These are phyloP conservation scores for Fusarium albosuccineum DNA, from an alignment of 2,329 filamentous ascomycete species.

Conservation along the genomic window DNA sequence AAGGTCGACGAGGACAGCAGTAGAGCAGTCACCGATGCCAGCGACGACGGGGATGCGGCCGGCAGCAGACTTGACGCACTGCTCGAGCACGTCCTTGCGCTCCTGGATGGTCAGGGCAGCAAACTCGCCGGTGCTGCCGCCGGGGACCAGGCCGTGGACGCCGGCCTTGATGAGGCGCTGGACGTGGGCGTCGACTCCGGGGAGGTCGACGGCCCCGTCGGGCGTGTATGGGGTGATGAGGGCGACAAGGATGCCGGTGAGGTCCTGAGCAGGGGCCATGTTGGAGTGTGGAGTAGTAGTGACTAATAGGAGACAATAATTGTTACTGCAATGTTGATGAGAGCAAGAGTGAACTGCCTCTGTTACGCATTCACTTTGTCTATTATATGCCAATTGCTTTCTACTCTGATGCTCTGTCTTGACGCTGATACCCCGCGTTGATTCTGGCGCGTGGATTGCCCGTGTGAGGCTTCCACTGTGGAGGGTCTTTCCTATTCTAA, in stretches of 20 bases:
- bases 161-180: constrained; percentile 59
- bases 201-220: constrained; percentile 56
- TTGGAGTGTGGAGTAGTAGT: background rate
- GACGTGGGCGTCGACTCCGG: constrained; percentile 54
- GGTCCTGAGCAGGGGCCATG: constrained; percentile 41
- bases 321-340: background rate
- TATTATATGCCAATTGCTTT: constrained; percentile 27
- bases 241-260: constrained; percentile 61
- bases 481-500: constrained; percentile 16
- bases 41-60: constrained; percentile 58
- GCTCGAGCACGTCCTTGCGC: constrained; percentile 59
- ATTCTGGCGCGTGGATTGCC: constrained; percentile 4
- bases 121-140: constrained; percentile 64
- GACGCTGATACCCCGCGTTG: constrained; percentile 24
- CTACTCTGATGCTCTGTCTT: constrained; percentile 12
- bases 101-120: constrained; percentile 58
- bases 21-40: constrained; percentile 60
- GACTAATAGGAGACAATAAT: background rate
- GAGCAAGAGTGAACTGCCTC: background rate
- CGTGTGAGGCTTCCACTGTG: background rate
- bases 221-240: constrained; percentile 62
- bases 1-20: constrained; percentile 47
- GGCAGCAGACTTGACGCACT: constrained; percentile 50
- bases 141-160: constrained; percentile 63
- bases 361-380: constrained; percentile 4